Percentiles rank a stretch among this genome's conserved stretches.
Conservation (phyloP, 176 grass and related monocot species). For the sorghum (Sorghum bicolor) region DNA sequence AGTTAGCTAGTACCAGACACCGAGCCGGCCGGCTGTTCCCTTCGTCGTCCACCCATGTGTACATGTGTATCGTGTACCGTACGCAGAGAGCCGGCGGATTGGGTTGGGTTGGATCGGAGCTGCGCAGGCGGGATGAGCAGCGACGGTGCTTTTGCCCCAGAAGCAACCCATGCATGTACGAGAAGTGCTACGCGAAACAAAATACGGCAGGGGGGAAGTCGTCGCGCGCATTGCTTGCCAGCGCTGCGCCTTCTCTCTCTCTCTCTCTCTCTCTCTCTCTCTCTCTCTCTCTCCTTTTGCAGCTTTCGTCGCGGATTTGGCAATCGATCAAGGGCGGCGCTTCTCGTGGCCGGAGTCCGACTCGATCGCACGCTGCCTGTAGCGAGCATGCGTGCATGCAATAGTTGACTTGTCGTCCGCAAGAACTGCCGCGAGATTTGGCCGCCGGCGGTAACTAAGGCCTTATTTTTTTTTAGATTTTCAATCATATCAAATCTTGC, state of each 20-base stretch:
- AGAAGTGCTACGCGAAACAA: no score
- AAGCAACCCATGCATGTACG: background rate
- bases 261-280: no score
- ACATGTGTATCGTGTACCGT: no score
- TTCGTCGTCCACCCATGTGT: background rate
- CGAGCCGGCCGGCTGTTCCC: background rate
- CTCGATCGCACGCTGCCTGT: background rate
- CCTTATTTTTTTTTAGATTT: no score
- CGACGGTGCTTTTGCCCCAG: background rate
- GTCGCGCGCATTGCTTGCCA: no score
- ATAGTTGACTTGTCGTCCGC: background rate
- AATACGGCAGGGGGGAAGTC: background rate
- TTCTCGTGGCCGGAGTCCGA: background rate
- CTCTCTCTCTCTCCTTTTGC: background rate
- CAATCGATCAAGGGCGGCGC: background rate
- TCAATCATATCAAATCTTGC: no score
- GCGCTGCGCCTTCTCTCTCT: background rate
- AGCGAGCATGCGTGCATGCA: background rate
- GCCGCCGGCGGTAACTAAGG: no score
- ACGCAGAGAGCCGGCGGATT: background rate
- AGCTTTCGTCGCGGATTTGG: background rate
- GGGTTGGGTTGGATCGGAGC: no score
- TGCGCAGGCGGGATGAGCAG: no score
- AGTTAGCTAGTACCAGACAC: conserved; percentile 4
- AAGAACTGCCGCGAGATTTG: background rate